These are phyloP conservation scores for Penicillium simplicissimum DNA, from an alignment of 495 filamentous ascomycete species.

Conservation along the genomic window DNA sequence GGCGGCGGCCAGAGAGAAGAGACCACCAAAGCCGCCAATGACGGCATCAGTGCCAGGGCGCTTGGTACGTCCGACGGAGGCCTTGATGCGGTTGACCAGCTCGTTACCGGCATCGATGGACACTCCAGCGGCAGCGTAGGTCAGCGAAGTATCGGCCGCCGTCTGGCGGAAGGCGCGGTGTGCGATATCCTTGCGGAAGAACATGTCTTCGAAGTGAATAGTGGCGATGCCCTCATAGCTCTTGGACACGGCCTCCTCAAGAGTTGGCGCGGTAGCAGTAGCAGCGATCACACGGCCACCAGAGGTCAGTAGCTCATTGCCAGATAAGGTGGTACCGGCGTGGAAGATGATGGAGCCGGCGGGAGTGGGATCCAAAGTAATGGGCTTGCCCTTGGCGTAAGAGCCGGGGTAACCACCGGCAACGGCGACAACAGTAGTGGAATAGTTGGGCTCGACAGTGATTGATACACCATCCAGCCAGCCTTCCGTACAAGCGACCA, in stretches of 20 bases:
- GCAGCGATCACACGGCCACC: constrained; percentile 92
- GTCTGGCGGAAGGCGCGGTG: constrained; percentile 56
- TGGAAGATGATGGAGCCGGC: constrained; percentile 79
- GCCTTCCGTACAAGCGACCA: constrained; percentile 79
- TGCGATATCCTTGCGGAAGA: constrained; percentile 91
- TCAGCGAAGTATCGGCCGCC: constrained; percentile 60
- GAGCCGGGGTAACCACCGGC: constrained; percentile 92
- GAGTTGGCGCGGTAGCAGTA: constrained; percentile 70
- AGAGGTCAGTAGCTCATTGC: constrained; percentile 63
- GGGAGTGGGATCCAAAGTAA: constrained; percentile 55
- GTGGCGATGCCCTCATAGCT: constrained; percentile 78
- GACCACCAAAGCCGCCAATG: constrained; percentile 94
- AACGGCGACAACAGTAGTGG: constrained; percentile 89
- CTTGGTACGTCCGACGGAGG: constrained; percentile 72
- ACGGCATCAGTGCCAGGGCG: constrained; percentile 83
- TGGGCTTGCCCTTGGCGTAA: constrained; percentile 79
- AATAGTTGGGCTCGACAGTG: constrained; percentile 65
- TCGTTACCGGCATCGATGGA: constrained; percentile 90
- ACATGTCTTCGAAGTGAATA: constrained; percentile 87
- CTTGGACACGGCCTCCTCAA: constrained; percentile 78
- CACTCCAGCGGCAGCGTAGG: constrained; percentile 91
- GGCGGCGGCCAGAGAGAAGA: constrained; percentile 77
- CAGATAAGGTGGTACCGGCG: constrained; percentile 76
- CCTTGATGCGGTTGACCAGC: constrained; percentile 86
- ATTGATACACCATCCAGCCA: constrained; percentile 71